phyloP scores from a whole-genome alignment of 164 flowering plant species.

The Macadamia integrifolia region DNA sequence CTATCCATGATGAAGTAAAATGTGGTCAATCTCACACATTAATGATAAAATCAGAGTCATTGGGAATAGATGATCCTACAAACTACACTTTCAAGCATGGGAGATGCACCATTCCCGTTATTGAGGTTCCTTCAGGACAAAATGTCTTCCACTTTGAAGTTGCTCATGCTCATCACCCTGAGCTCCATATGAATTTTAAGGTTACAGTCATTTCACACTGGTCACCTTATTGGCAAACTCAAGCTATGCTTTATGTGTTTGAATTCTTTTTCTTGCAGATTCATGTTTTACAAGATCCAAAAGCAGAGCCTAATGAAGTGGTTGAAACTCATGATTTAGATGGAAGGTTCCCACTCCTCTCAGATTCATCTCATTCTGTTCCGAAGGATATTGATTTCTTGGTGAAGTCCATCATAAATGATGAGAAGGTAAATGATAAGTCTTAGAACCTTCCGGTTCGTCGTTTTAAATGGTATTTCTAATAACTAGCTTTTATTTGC shows the following conservation, averaged over 20 bases:
- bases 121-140: constrained; percentile 39
- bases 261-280: constrained; percentile 24
- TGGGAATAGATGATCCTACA: constrained; percentile 17
- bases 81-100: constrained; percentile 49
- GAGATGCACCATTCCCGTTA: constrained; percentile 44
- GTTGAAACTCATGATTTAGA: constrained; percentile 11
- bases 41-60: constrained; percentile 26
- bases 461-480: no score
- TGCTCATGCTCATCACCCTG: constrained; percentile 47
- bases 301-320: constrained; percentile 13
- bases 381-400: constrained; percentile 9
- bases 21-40: constrained; percentile 44
- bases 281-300: constrained; percentile 19
- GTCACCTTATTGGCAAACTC: background rate
- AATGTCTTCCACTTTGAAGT: constrained; percentile 42
- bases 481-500: no score
- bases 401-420: constrained; percentile 11
- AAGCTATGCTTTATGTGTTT: constrained; percentile 1
- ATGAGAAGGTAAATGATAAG: constrained; percentile 22
- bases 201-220: constrained; percentile 18
- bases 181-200: constrained; percentile 41
- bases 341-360: constrained; percentile 12
- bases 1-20: constrained; percentile 33
- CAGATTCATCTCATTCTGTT: constrained; percentile 5
- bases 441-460: background rate